Evolutionary conservation across 2,329 filamentous ascomycete genomes (phyloP), one percentile per base, ranked within the genome.

Genomic region (Penicillium sp.): DNA sequence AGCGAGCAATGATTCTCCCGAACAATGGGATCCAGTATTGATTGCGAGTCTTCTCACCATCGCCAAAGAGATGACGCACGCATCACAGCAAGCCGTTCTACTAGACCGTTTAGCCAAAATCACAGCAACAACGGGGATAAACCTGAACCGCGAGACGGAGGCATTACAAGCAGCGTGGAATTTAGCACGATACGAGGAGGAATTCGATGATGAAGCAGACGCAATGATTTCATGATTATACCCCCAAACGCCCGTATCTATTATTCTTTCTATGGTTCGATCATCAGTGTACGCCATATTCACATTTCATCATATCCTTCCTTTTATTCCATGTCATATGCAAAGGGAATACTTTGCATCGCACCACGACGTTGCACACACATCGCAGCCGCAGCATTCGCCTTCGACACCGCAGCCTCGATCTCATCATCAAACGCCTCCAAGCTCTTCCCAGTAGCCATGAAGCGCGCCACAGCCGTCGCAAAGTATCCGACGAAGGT

Each of bases 1-100:
- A 5, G 54, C 59, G 9, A 64, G 61, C n/a, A 66, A 66, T 48
- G 64, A 66, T 8, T 63, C 62, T 1, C 53, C 53, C 0, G 61
- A 66, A 32, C 64, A 66, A 44, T 66, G 62, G 59, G 63, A 66
- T 26, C 62, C 63, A 4, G 55, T 67, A n/a, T 41, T 67, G 0
- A 52, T 67, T 16, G 59, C 61, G 1, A 52, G 61, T 27, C 42
- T 67, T 26, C 53, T 67, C 16, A 36, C 51, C 1, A 56, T 66
- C 10, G 62, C 63, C 3, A 57, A 53, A 14, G 59, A 65, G 11
- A 66, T 67, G 63, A 65, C 64, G 1, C 64, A 67, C 11, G 55
- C 61, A 39, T 64, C 62, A 4, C 64, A 67, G 16, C 64, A 67
- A 40, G 11, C 43, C 0, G 59, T 59, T 11, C 26, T 67, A 16